Percentiles rank a stretch among this genome's conserved stretches.
phyloP scores from a whole-genome alignment of 306 rosid species.

The Pterocarpus macrocarpus region DNA sequence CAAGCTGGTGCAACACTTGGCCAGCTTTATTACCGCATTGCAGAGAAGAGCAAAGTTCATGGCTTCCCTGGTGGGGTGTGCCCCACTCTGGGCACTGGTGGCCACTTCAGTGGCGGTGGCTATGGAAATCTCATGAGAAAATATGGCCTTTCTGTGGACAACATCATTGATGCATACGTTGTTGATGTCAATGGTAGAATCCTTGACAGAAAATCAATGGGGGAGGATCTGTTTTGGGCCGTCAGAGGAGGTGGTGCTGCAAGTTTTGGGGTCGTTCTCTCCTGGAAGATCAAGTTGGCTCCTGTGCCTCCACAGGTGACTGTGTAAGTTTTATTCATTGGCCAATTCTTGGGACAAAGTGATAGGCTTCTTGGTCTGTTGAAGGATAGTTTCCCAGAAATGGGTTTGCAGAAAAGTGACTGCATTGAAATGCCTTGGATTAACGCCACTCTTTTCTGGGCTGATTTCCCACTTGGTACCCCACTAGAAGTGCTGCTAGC shows the following conservation, averaged over 20 bases:
- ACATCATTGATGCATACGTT: conserved; percentile 49
- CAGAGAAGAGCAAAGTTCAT: background rate
- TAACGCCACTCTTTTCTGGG: conserved; percentile 47
- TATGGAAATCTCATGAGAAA: conserved; percentile 83
- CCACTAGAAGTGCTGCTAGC: conserved; percentile 16
- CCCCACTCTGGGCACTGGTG: conserved; percentile 66
- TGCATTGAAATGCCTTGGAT: conserved; percentile 59
- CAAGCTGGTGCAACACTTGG: conserved; percentile 49
- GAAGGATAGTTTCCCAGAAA: conserved; percentile 53
- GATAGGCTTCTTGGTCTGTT: conserved; percentile 45
- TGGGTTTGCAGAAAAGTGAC: conserved; percentile 53
- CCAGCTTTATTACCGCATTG: conserved; percentile 41
- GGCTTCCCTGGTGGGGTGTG: conserved; percentile 70
- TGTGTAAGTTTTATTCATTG: conserved; percentile 44
- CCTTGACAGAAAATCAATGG: conserved; percentile 47
- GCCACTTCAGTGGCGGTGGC: conserved; percentile 82
- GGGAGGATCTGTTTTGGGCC: conserved; percentile 58
- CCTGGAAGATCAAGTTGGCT: conserved; percentile 68
- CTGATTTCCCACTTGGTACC: background rate
- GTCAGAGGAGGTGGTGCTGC: conserved; percentile 59
- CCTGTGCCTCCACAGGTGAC: conserved; percentile 62
- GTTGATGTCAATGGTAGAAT: conserved; percentile 48
- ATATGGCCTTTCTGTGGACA: conserved; percentile 74
- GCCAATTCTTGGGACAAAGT: conserved; percentile 47
- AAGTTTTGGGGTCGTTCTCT: conserved; percentile 70